phyloP scores from a whole-genome alignment of 2,329 filamentous ascomycete genomes.

The Scopulariopsis brevicaulis region DNA sequence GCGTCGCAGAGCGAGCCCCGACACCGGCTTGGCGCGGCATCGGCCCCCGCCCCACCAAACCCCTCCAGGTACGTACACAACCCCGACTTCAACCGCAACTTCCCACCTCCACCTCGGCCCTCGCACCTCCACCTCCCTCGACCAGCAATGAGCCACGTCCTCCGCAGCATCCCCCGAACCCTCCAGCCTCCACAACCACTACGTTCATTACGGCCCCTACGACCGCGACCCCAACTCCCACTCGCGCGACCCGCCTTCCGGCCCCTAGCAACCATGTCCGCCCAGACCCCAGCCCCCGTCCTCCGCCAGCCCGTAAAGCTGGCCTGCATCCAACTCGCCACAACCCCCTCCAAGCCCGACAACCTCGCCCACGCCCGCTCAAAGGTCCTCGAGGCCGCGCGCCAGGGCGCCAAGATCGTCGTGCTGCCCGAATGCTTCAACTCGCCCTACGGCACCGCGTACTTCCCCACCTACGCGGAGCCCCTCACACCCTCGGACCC shows the following conservation, averaged over 20 bases:
- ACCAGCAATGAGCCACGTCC: conserved; percentile 1
- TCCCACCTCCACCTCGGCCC: neutral
- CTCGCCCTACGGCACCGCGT: conserved; percentile 79
- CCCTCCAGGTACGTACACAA: neutral
- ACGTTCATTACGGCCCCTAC: neutral
- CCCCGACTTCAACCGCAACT: neutral
- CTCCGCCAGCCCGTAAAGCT: conserved; percentile 71
- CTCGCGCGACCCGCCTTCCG: conserved; percentile 17
- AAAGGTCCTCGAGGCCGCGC: conserved; percentile 73
- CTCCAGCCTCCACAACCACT: neutral
- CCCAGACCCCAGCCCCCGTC: conserved; percentile 24
- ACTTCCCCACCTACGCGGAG: conserved; percentile 89
- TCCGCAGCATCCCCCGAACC: conserved; percentile 1
- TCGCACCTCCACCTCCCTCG: neutral
- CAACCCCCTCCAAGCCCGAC: conserved; percentile 68
- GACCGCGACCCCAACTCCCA: neutral
- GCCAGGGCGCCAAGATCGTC: conserved; percentile 68
- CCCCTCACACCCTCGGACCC: conserved; percentile 61
- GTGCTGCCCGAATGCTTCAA: conserved; percentile 99
- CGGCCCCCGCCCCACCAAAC: neutral
- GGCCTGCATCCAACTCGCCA: conserved; percentile 70
- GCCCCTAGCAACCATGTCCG: conserved; percentile 12
- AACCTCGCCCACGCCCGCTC: conserved; percentile 74
- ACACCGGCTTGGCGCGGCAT: too few species aligned
- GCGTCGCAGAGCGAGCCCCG: too few species aligned